phyloP scores from a whole-genome alignment of 352 stramenopile species.

The Pythium angustatum region DNA sequence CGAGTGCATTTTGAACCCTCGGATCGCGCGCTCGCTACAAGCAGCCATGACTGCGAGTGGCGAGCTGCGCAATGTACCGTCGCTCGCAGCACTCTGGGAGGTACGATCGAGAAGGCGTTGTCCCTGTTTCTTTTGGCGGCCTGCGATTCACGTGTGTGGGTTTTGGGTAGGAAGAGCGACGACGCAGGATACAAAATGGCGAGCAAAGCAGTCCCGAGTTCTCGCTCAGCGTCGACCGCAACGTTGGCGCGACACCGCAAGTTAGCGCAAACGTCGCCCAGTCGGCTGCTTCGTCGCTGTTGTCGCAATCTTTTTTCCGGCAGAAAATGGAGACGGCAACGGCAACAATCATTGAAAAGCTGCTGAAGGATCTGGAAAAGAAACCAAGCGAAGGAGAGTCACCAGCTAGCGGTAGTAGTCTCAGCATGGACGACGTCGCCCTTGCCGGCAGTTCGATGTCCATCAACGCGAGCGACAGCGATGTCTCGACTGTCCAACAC shows the following conservation, averaged over 20 bases:
- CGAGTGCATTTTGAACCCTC: conserved; percentile 69
- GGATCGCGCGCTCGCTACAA: conserved; percentile 46
- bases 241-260: conserved; percentile 23
- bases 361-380: conserved; percentile 32
- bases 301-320: conserved; percentile 84
- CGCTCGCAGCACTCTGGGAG: conserved; percentile 81
- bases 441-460: conserved; percentile 9
- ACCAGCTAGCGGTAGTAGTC: not conserved
- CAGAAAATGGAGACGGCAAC: conserved; percentile 77
- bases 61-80: conserved; percentile 69
- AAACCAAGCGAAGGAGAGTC: not conserved
- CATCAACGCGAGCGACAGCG: not conserved
- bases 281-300: conserved; percentile 46
- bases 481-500: conserved; percentile 12
- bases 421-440: conserved; percentile 8
- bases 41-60: conserved; percentile 37
- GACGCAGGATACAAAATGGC: conserved; percentile 50
- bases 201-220: conserved; percentile 48
- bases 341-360: conserved; percentile 48
- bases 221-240: conserved; percentile 58
- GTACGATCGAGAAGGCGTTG: conserved; percentile 29
- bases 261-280: conserved; percentile 14
- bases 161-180: conserved; percentile 68
- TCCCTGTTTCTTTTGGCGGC: not conserved
- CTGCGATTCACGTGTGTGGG: not conserved